Evolutionary conservation across 306 rosid species (phyloP).

Genomic region (Argentina anserina): DNA sequence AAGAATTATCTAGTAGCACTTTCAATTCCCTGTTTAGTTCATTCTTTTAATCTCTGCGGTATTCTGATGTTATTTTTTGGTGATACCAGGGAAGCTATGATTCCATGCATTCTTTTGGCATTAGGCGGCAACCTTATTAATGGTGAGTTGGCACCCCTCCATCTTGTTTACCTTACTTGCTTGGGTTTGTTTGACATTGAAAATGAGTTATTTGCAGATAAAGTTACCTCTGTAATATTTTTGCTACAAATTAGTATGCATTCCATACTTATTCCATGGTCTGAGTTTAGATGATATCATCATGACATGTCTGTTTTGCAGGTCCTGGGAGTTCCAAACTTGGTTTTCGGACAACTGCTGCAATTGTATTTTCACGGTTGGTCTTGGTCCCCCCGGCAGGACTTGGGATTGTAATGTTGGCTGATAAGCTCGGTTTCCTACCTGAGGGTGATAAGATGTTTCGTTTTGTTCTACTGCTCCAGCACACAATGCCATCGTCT

Average conservation of each 20-base stretch:
- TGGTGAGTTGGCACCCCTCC: conserved; percentile 50
- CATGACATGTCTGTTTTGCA: conserved; percentile 26
- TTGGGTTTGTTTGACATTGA: background rate
- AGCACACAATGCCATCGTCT: conserved; percentile 99
- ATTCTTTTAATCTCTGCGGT: background rate
- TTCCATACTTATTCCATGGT: background rate
- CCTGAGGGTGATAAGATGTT: conserved; percentile 87
- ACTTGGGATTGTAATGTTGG: conserved; percentile 78
- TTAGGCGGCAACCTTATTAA: conserved; percentile 93
- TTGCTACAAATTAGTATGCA: background rate
- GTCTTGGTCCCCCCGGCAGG: conserved; percentile 89
- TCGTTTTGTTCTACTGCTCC: conserved; percentile 84
- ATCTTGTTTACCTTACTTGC: background rate
- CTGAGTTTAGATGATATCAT: conserved; percentile 1
- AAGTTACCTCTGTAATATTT: background rate
- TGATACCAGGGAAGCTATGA: conserved; percentile 93
- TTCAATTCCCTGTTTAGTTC: background rate
- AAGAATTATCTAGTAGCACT: background rate
- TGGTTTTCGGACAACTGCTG: conserved; percentile 79
- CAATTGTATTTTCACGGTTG: conserved; percentile 71
- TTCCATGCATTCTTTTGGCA: conserved; percentile 97
- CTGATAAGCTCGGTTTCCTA: conserved; percentile 95
- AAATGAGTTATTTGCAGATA: background rate
- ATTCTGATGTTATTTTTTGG: conserved; percentile 21
- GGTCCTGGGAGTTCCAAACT: conserved; percentile 99